Percentiles rank a stretch among this genome's conserved stretches.
These are phyloP conservation scores for Cryptosporidium bovis DNA, from an alignment of 169 alveolate species.

Conservation along the genomic window DNA sequence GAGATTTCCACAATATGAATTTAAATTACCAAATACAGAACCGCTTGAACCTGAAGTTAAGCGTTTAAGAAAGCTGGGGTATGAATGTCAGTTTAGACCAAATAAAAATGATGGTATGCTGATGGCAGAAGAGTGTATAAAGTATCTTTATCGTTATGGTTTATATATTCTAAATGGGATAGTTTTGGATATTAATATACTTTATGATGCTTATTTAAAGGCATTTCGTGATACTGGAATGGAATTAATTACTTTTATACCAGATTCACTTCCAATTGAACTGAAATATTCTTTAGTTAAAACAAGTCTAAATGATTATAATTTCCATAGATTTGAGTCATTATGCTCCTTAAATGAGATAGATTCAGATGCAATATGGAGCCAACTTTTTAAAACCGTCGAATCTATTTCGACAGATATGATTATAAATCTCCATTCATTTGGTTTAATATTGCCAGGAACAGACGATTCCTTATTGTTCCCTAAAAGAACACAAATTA, in stretches of 20 bases:
- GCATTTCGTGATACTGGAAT: constrained; percentile 47
- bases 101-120: constrained; percentile 38
- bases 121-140: constrained; percentile 27
- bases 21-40: constrained; percentile 52
- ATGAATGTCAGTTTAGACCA: constrained; percentile 44
- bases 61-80: constrained; percentile 44
- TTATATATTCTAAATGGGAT: constrained; percentile 56
- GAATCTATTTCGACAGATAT: constrained; percentile 45
- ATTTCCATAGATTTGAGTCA: constrained; percentile 54
- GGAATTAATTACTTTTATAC: constrained; percentile 7
- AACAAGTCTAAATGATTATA: constrained; percentile 29
- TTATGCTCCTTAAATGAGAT: constrained; percentile 39
- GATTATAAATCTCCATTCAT: constrained; percentile 15
- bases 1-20: constrained; percentile 33
- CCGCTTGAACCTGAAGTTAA: constrained; percentile 48
- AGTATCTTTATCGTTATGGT: constrained; percentile 64
- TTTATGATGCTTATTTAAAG: constrained; percentile 17
- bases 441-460: constrained; percentile 53
- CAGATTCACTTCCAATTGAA: not conserved
- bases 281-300: not conserved
- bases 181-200: constrained; percentile 23
- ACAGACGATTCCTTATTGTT: not conserved
- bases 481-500: constrained; percentile 14
- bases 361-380: constrained; percentile 19
- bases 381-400: constrained; percentile 27